phyloP scores from a whole-genome alignment of 352 stramenopile species.

The Phytophthora podocarpi region DNA sequence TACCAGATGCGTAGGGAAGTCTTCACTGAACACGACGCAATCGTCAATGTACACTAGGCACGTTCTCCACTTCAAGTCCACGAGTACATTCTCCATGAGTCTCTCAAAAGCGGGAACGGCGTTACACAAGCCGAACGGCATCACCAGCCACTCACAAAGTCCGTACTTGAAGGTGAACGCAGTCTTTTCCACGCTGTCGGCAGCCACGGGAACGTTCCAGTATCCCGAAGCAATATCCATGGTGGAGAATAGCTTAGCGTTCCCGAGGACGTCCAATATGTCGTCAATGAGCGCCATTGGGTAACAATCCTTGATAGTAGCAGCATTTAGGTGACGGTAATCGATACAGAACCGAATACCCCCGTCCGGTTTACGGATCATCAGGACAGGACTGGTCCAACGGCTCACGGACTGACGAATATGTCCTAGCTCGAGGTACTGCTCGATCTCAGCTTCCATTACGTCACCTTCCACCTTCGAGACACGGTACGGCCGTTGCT shows the following conservation, averaged over 20 bases:
- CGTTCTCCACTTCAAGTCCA: background rate
- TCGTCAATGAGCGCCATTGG: background rate
- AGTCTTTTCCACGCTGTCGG: too few species aligned
- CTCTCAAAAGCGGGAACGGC: background rate
- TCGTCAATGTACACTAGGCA: background rate
- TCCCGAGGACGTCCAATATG: background rate
- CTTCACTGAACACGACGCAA: too few species aligned
- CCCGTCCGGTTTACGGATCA: too few species aligned
- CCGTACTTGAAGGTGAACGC: too few species aligned
- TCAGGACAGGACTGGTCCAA: background rate
- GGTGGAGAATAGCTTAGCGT: background rate
- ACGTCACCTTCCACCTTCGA: slow-evolving; percentile 2
- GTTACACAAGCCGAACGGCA: slow-evolving; percentile 5
- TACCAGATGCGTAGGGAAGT: background rate
- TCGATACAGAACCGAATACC: too few species aligned
- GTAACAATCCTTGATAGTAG: background rate
- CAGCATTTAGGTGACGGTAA: background rate
- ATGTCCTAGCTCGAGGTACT: background rate
- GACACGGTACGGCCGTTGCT: background rate
- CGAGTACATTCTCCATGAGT: background rate
- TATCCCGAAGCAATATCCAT: too few species aligned
- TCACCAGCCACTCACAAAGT: too few species aligned
- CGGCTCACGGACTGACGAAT: background rate
- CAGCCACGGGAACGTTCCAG: too few species aligned
- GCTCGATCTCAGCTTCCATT: background rate